Conservation (phyloP, 148 eudicot species). For the Cornus controversa region DNA sequence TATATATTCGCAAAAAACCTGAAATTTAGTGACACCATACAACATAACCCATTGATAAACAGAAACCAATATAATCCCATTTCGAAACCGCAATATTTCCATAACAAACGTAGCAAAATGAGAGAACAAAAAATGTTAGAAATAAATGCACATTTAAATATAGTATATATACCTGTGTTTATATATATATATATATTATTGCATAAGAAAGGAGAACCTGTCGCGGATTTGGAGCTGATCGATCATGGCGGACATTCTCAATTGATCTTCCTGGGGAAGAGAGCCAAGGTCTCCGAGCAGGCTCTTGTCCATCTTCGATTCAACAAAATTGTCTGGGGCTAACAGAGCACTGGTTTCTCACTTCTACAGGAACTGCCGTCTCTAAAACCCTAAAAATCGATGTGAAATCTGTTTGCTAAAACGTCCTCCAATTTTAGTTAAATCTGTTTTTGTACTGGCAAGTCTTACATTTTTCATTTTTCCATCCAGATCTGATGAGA, state of each 20-base stretch:
- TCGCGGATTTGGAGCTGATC: slow-evolving; percentile 97
- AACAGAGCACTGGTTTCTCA: not conserved
- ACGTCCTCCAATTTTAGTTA: not conserved
- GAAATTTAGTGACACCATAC: not conserved
- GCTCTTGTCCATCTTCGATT: slow-evolving; percentile 64
- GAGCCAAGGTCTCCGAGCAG: slow-evolving; percentile 72
- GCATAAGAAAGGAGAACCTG: slow-evolving; percentile 42
- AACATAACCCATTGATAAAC: not conserved
- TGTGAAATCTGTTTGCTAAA: not conserved
- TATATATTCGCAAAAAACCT: not conserved
- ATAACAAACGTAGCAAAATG: not conserved
- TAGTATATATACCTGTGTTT: too few species aligned
- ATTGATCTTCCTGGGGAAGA: slow-evolving; percentile 78
- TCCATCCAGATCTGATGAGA: too few species aligned
- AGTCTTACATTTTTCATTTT: not conserved
- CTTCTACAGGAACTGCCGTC: not conserved
- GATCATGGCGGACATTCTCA: slow-evolving; percentile 80
- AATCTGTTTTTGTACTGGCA: not conserved
- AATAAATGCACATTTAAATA: not conserved
- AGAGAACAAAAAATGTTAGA: too few species aligned
- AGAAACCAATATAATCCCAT: too few species aligned
- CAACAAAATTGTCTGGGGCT: not conserved
- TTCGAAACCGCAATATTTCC: too few species aligned
- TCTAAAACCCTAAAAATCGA: slow-evolving; percentile 1
- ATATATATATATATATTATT: not conserved